These are phyloP conservation scores for Backusella circina DNA, from an alignment of 192 early-diverging fungal species.

Conservation along the genomic window DNA sequence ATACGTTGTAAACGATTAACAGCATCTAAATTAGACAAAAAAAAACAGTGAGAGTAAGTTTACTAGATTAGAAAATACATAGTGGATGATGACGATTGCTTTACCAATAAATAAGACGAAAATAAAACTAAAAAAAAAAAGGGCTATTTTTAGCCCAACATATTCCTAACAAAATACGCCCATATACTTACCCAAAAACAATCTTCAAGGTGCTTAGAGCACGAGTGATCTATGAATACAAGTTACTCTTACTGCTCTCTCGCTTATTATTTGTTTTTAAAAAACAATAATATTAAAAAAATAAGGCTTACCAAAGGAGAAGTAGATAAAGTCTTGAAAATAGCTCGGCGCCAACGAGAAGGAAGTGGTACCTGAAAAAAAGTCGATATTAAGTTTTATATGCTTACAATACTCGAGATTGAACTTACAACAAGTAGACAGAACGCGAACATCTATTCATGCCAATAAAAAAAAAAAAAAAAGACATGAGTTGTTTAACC, in stretches of 20 bases:
- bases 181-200: slow-evolving; percentile 46
- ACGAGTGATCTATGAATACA: slow-evolving; percentile 13
- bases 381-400: background rate
- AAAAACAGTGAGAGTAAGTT: background rate
- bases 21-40: slow-evolving; percentile 35
- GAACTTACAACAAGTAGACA: slow-evolving; percentile 22
- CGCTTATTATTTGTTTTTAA: background rate
- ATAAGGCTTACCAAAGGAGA: slow-evolving; percentile 38
- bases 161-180: background rate
- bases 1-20: slow-evolving; percentile 44
- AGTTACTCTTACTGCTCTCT: too few relatives aligned
- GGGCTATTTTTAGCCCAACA: background rate
- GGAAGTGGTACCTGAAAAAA: slow-evolving; percentile 46
- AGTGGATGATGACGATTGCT: background rate
- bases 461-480: too few relatives aligned
- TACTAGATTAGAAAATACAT: background rate
- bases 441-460: slow-evolving; percentile 19
- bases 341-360: slow-evolving; percentile 44
- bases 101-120: slow-evolving; percentile 58
- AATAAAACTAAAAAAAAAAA: slow-evolving; percentile 44
- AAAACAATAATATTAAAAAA: background rate
- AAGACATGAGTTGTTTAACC: background rate
- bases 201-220: slow-evolving; percentile 44
- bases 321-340: slow-evolving; percentile 45
- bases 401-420: background rate